A percentile compares a stretch with the other conserved stretches of the same genome.
Evolutionary conservation across 331 rosid species (phyloP).

Genomic region (Ulmus americana): DNA sequence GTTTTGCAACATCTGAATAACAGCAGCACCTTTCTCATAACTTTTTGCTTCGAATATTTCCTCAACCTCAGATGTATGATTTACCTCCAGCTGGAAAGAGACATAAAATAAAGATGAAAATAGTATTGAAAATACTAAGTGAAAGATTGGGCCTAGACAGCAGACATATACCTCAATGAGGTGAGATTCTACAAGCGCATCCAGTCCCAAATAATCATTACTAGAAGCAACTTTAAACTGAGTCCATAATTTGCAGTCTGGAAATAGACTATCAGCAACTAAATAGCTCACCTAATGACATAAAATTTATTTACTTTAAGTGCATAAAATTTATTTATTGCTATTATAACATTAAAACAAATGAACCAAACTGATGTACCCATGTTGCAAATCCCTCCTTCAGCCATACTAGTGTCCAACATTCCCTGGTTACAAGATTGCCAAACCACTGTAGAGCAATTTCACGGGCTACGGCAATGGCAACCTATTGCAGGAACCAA

Average conservation of each 20-base stretch:
- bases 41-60: constrained; percentile 86
- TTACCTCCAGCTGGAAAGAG: constrained; percentile 59
- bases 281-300: constrained; percentile 39
- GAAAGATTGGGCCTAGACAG: background rate
- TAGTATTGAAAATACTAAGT: background rate
- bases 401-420: no score
- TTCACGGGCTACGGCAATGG: no score
- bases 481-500: background rate
- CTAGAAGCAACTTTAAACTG: constrained; percentile 37
- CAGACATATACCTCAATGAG: constrained; percentile 33
- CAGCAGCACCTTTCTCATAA: constrained; percentile 82
- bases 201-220: constrained; percentile 31
- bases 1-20: constrained; percentile 80
- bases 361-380: no score
- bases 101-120: no score
- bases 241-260: constrained; percentile 45
- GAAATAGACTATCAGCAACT: constrained; percentile 36
- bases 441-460: no score
- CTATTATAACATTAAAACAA: background rate
- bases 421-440: no score
- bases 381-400: no score
- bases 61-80: constrained; percentile 73
- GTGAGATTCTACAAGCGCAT: constrained; percentile 43
- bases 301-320: background rate
- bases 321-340: background rate